Evolutionary conservation across 2,329 filamentous ascomycete species (phyloP).

Genomic region (Paramyrothecium sp.): DNA sequence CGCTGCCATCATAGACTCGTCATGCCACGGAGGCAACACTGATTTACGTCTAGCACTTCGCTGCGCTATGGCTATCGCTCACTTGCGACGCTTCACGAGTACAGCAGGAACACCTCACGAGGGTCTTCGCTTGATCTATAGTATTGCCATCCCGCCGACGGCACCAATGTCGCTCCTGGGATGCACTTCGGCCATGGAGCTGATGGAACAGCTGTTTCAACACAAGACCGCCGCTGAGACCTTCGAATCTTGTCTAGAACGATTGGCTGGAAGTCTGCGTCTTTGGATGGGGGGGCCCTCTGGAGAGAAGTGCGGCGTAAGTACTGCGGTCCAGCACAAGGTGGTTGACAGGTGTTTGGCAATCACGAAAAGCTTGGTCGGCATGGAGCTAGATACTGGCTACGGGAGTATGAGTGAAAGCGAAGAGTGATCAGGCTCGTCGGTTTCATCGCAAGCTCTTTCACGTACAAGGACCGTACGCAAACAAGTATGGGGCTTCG

Average conservation of each 20-base stretch:
- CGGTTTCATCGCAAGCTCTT: too few species aligned
- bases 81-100: constrained; percentile 47
- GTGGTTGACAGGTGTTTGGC: constrained; percentile 55
- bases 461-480: too few species aligned
- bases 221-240: constrained; percentile 46
- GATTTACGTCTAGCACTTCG: constrained; percentile 57
- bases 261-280: constrained; percentile 54
- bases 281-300: constrained; percentile 58
- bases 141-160: constrained; percentile 41
- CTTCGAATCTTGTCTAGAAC: constrained; percentile 51
- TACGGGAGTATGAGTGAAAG: constrained; percentile 57
- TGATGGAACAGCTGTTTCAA: constrained; percentile 52
- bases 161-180: constrained; percentile 53
- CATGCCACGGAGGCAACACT: constrained; percentile 39
- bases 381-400: constrained; percentile 59
- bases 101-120: constrained; percentile 31
- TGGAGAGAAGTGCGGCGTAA: constrained; percentile 51
- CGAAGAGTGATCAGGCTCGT: constrained; percentile 15
- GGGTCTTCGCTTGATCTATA: constrained; percentile 47
- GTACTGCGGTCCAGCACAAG: constrained; percentile 46
- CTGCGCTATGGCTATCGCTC: constrained; percentile 60
- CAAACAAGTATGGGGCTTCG: too few species aligned
- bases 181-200: constrained; percentile 56
- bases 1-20: constrained; percentile 45
- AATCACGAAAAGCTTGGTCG: constrained; percentile 55